Conservation (phyloP, 2,329 filamentous ascomycete genomes). For the Allantophomopsis cytisporea region DNA sequence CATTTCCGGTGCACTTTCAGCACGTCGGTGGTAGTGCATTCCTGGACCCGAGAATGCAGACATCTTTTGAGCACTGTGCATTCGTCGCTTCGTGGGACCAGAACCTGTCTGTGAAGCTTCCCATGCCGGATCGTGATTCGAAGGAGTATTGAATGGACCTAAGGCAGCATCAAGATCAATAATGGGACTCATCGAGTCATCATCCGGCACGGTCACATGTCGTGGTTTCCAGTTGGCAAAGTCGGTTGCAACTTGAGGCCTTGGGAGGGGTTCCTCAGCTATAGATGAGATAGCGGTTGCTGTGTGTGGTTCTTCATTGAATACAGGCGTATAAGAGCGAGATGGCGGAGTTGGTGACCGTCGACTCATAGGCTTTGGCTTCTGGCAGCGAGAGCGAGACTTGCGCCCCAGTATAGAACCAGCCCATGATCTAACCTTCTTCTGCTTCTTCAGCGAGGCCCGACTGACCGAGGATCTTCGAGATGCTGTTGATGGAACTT, state of each 20-base stretch:
- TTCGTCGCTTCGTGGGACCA: slow-evolving; percentile 43
- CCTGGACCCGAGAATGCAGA: slow-evolving; percentile 55
- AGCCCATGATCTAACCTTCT: slow-evolving; percentile 58
- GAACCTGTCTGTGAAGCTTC: slow-evolving; percentile 48
- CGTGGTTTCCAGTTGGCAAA: slow-evolving; percentile 23
- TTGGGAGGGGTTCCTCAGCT: slow-evolving; percentile 2
- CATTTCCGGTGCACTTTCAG: slow-evolving; percentile 71
- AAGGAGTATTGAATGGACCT: slow-evolving; percentile 79
- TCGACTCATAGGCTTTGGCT: slow-evolving; percentile 22
- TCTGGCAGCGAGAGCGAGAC: slow-evolving; percentile 26
- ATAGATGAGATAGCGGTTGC: background rate
- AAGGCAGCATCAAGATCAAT: slow-evolving; percentile 92
- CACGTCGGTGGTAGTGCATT: slow-evolving; percentile 64
- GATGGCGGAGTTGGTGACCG: slow-evolving; percentile 28
- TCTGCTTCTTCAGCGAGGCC: slow-evolving; percentile 38
- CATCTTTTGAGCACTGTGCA: slow-evolving; percentile 66
- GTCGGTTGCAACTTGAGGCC: slow-evolving; percentile 10
- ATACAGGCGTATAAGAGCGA: slow-evolving; percentile 14
- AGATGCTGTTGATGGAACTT: slow-evolving; percentile 9
- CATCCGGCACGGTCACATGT: slow-evolving; percentile 26
- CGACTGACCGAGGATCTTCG: slow-evolving; percentile 15
- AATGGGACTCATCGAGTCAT: slow-evolving; percentile 62
- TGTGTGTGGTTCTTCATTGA: slow-evolving; percentile 4
- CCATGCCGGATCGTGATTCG: slow-evolving; percentile 48
- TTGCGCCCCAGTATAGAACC: slow-evolving; percentile 35